Base-by-base conservation (phyloP, 345 rosid genomes). In the Linum lewisii region DNA sequence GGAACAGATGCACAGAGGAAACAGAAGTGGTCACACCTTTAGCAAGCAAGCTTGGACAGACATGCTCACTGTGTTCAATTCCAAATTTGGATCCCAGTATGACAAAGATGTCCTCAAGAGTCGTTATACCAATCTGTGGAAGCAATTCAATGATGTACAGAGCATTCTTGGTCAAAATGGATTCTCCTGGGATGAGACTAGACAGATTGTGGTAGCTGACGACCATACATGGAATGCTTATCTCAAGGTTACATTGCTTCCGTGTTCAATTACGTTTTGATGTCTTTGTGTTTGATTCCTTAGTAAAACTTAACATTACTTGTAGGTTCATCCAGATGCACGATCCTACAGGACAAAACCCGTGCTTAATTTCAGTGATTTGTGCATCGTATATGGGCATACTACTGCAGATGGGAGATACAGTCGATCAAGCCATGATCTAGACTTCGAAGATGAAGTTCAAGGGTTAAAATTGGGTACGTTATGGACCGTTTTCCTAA, bases 381-480 rank as follows among this genome's bases (percentile, higher is more conserved):
- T 90, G 79, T 84, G 97, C 69, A 67, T 79, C 59, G 80, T 86
- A 61, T 84, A 76, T 78, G 97, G 88, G 58, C 78, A 84, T 76
- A 73, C 85, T 1, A 75, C 75, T 63, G 97, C 97, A 0, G 97
- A 86, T 75, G 97, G 97, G 73, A 84, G 97, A 71, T 90, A 90
- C 65, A 90, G 97, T 60, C 77, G 78, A 61, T 90, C 97, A 60
- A 86, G 93, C 69, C 95, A 90, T 75, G 97, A 90, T 68, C 4
- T 76, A 44, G 88, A 84, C 73, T 70, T 83, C 69, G 92, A 86
- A 19, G 90, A 84, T 75, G 90, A 81, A 62, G 51, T 75, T 58
- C 79, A 74, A 51, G 81, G 82, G 54, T 67, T 73, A 25, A 78
- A 75, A 59, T 68, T 70, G 60, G 88, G 92, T 82, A 29, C 14